These are phyloP conservation scores for Zostera marina DNA, from an alignment of 116 monocot genomes.

Conservation along the genomic window DNA sequence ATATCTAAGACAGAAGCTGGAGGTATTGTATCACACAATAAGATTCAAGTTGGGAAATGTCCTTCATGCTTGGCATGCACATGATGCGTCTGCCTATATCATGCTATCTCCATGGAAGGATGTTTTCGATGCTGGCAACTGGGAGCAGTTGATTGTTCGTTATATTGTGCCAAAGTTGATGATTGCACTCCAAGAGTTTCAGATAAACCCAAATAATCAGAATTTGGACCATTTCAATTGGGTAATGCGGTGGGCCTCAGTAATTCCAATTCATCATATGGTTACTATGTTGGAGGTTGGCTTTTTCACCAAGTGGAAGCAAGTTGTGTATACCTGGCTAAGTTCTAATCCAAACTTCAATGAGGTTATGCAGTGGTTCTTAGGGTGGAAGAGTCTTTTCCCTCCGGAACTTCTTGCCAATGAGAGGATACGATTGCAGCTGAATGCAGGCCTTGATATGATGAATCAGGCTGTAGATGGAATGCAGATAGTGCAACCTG, in stretches of 20 bases:
- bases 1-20: conserved; percentile 57
- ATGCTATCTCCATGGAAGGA: conserved; percentile 90
- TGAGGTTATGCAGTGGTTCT: conserved; percentile 75
- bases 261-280: conserved; percentile 69
- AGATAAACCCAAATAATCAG: conserved; percentile 72
- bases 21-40: conserved; percentile 54
- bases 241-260: conserved; percentile 78
- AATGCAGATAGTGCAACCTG: conserved; percentile 58
- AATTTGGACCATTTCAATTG: conserved; percentile 67
- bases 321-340: conserved; percentile 70
- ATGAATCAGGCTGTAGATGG: conserved; percentile 91
- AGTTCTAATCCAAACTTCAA: conserved; percentile 61
- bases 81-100: conserved; percentile 60
- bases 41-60: conserved; percentile 62
- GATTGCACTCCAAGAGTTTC: conserved; percentile 57
- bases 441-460: conserved; percentile 62
- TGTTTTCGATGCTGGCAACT: conserved; percentile 70
- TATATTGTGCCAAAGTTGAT: conserved; percentile 68
- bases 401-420: conserved; percentile 69
- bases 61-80: conserved; percentile 68
- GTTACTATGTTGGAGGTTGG: conserved; percentile 57
- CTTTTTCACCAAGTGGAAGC: conserved; percentile 88
- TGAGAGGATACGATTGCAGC: conserved; percentile 50
- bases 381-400: conserved; percentile 89
- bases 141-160: conserved; percentile 57